Percentiles rank a stretch among this genome's conserved stretches.
Conservation (phyloP, 1,284 basidiomycete species). For the Microbotryomycetes sp. region DNA sequence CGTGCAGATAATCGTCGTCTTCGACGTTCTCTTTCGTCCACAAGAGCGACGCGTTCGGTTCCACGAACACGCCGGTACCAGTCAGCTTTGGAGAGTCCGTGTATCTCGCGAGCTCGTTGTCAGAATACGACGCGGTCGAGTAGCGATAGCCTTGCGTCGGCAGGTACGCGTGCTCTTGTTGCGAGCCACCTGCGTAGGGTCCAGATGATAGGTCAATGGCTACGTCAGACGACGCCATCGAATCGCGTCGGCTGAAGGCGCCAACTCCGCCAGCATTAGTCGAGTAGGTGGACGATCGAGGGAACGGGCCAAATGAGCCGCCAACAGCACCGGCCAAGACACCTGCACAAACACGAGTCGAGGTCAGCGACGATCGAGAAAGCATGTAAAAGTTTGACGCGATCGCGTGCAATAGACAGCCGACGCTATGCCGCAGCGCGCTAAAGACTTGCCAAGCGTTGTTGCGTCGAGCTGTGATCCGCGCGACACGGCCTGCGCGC, state of each 20-base stretch:
- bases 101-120: not conserved
- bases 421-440: too few species aligned
- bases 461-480: not conserved
- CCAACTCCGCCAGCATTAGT: not conserved
- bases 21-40: conserved; percentile 34
- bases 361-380: not conserved
- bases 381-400: too few species aligned
- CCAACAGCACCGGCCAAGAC: conserved; percentile 20
- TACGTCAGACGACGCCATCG: conserved; percentile 23
- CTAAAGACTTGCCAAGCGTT: not conserved
- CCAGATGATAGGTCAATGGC: conserved; percentile 9
- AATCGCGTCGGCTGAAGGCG: conserved; percentile 11
- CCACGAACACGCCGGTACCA: conserved; percentile 2
- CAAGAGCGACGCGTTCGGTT: conserved; percentile 13
- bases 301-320: conserved; percentile 23
- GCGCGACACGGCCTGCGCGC: not conserved
- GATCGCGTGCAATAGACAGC: too few species aligned
- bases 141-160: not conserved
- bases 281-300: conserved; percentile 9
- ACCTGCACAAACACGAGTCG: conserved; percentile 5
- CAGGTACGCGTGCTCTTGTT: not conserved
- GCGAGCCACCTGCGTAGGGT: not conserved
- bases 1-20: conserved; percentile 32
- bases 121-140: not conserved
- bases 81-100: not conserved